Evolutionary conservation across 768 basidiomycete genomes (phyloP).

Genomic region (Kwoniella bestiolae): DNA sequence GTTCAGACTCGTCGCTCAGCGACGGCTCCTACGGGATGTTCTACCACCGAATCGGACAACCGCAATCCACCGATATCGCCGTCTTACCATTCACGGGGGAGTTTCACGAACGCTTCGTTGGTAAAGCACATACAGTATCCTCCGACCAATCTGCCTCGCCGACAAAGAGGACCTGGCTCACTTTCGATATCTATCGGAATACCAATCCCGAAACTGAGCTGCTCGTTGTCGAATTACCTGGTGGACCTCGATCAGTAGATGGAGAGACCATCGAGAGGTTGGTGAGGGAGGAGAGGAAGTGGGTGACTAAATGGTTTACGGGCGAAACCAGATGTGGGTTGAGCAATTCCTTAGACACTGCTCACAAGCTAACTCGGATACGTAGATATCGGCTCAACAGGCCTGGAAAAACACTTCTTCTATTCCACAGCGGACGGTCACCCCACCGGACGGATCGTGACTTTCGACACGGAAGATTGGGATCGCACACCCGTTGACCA

Average conservation of each 20-base stretch:
- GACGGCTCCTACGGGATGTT: constrained; percentile 21
- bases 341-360: no score
- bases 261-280: constrained; percentile 5
- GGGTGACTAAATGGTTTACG: constrained; percentile 15
- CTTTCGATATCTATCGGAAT: constrained; percentile 24
- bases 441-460: constrained; percentile 19
- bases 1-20: neutral
- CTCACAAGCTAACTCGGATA: no score
- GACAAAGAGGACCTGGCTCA: constrained; percentile 7
- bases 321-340: constrained; percentile 25
- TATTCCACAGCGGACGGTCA: constrained; percentile 19
- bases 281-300: constrained; percentile 15
- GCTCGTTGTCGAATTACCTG: constrained; percentile 20
- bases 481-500: constrained; percentile 2
- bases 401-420: constrained; percentile 20
- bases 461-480: constrained; percentile 7
- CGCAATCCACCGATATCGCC: constrained; percentile 18
- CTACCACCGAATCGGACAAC: constrained; percentile 23
- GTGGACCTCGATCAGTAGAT: constrained; percentile 3
- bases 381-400: constrained; percentile 22
- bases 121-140: constrained; percentile 6
- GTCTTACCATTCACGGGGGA: constrained; percentile 17
- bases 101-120: constrained; percentile 1
- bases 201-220: constrained; percentile 26
- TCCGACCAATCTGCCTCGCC: neutral